Evolutionary conservation across 441 rosid genomes (phyloP).

Genomic region (Brassica hybrid): DNA sequence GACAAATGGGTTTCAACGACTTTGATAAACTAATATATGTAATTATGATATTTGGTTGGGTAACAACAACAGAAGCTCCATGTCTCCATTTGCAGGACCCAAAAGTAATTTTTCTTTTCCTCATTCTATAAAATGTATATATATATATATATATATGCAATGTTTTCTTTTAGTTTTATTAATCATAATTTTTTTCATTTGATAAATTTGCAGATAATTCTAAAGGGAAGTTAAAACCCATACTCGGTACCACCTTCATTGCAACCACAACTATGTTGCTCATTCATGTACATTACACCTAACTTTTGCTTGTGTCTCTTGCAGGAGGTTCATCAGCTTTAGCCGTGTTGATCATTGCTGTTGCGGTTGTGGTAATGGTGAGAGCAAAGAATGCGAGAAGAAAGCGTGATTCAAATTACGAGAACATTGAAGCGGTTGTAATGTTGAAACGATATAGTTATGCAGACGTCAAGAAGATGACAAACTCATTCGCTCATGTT

Average conservation of each 20-base stretch:
- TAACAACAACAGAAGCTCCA: neutral
- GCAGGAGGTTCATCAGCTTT: conserved; percentile 1
- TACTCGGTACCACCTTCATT: conserved; percentile 26
- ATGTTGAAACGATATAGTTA: conserved; percentile 35
- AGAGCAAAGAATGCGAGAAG: conserved; percentile 4
- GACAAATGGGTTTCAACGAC: neutral
- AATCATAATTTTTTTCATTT: neutral
- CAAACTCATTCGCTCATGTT: conserved; percentile 40
- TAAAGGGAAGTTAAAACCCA: conserved; percentile 21
- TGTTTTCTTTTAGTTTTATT: conserved; percentile 2
- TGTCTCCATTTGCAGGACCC: conserved; percentile 6
- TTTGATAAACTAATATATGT: neutral
- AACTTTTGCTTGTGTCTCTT: neutral
- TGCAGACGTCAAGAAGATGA: conserved; percentile 42
- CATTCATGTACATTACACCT: neutral
- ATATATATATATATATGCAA: neutral
- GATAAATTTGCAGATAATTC: conserved; percentile 20
- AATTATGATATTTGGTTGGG: neutral
- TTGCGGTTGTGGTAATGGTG: conserved; percentile 8
- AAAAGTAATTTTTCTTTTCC: conserved; percentile 7
- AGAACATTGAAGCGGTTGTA: conserved; percentile 32
- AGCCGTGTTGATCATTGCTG: neutral
- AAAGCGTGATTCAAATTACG: neutral
- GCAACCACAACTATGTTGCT: conserved; percentile 4
- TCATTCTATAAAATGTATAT: neutral